Evolutionary conservation across 805 yeast genomes (phyloP).

Genomic region (Metschnikowia gruessii): DNA sequence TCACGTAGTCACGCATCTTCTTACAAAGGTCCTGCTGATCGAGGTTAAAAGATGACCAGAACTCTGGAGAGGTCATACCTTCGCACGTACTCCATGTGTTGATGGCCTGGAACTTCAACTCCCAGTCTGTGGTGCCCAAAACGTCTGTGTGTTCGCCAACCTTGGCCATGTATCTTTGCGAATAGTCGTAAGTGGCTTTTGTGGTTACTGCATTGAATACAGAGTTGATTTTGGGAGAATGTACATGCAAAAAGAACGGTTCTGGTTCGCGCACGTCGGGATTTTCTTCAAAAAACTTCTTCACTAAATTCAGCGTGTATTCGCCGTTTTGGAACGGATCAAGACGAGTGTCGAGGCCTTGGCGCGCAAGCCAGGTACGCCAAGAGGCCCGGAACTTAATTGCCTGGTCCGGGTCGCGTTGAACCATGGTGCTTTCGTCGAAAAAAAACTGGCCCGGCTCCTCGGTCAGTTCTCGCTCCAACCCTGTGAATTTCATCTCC

Average conservation of each 20-base stretch:
- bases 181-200: conserved; percentile 19
- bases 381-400: conserved; percentile 23
- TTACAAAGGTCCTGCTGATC: conserved; percentile 16
- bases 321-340: conserved; percentile 30
- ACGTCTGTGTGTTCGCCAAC: conserved; percentile 18
- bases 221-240: conserved; percentile 34
- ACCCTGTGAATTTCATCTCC: conserved; percentile 19
- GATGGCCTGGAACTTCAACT: conserved; percentile 32
- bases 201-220: conserved; percentile 20
- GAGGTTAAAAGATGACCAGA: conserved; percentile 22
- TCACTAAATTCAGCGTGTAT: conserved; percentile 24
- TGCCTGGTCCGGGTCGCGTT: conserved; percentile 28
- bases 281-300: conserved; percentile 19
- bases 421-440: conserved; percentile 33
- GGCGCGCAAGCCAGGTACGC: conserved; percentile 24
- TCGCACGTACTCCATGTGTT: conserved; percentile 32
- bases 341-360: conserved; percentile 29
- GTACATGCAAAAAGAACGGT: conserved; percentile 32
- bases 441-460: conserved; percentile 14
- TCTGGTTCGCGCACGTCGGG: conserved; percentile 19
- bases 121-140: conserved; percentile 31
- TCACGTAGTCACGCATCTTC: conserved; percentile 11
- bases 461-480: conserved; percentile 3
- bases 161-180: conserved; percentile 25
- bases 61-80: conserved; percentile 22